phyloP scores from a whole-genome alignment of 2,329 filamentous ascomycete species.

The Neophaeococcomyces mojaviensis region DNA sequence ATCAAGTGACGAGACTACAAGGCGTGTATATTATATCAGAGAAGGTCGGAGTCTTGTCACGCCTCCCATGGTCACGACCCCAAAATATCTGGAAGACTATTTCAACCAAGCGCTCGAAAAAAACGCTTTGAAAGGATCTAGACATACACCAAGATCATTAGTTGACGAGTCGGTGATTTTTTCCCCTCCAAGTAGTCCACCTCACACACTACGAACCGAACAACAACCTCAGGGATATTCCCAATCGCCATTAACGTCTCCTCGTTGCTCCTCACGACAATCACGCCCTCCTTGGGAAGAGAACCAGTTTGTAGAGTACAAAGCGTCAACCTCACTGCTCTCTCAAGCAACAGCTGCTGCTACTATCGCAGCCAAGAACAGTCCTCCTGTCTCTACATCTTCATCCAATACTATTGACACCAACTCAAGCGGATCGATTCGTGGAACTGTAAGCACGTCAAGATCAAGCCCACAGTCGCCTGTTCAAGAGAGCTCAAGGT shows the following conservation, averaged over 20 bases:
- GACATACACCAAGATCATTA: conserved; percentile 9
- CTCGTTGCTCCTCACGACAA: conserved; percentile 12
- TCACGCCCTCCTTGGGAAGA: conserved; percentile 19
- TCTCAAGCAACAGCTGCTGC: conserved; percentile 19
- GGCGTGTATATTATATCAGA: conserved; percentile 6
- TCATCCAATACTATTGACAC: conserved; percentile 3
- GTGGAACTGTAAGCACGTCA: background rate
- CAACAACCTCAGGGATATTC: conserved; percentile 14
- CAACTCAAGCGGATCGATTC: conserved; percentile 1
- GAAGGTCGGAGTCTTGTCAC: conserved; percentile 7
- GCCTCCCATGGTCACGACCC: conserved; percentile 11
- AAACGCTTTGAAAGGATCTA: conserved; percentile 14
- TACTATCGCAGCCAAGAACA: conserved; percentile 17
- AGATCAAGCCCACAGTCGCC: conserved; percentile 5
- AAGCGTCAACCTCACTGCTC: conserved; percentile 19
- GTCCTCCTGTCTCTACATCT: conserved; percentile 11
- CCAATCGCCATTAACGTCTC: conserved; percentile 11
- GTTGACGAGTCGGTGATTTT: conserved; percentile 19
- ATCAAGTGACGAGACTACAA: conserved; percentile 5
- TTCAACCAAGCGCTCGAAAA: conserved; percentile 18
- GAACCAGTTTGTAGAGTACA: conserved; percentile 17
- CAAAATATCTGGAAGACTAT: conserved; percentile 19
- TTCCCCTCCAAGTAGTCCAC: conserved; percentile 24
- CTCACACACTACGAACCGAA: conserved; percentile 18
- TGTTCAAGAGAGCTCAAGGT: background rate